A percentile compares a stretch with the other conserved stretches of the same genome.
Evolutionary conservation across 1,284 basidiomycete species (phyloP).

Genomic region (Trichosporon coremiiforme): DNA sequence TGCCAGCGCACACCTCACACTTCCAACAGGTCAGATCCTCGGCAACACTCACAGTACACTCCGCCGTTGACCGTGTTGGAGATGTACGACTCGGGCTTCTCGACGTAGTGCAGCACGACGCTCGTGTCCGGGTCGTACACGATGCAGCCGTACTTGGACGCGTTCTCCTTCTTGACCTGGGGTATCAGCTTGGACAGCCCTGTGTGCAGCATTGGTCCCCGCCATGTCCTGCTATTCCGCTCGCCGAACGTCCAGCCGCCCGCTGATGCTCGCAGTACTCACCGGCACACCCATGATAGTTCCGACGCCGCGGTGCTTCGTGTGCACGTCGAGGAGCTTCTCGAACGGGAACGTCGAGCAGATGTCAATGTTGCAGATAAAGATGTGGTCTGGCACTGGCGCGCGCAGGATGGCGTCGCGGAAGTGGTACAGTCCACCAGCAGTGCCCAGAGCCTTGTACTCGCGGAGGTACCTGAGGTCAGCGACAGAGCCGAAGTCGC

Average conservation of each 20-base stretch:
- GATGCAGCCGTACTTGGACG: slow-evolving; percentile 59
- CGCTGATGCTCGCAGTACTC: slow-evolving; percentile 27
- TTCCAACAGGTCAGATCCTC: too few species aligned
- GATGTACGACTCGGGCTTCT: slow-evolving; percentile 61
- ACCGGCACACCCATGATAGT: slow-evolving; percentile 60
- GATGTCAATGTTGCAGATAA: slow-evolving; percentile 62
- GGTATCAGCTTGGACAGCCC: slow-evolving; percentile 4
- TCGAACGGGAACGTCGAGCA: slow-evolving; percentile 59
- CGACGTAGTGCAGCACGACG: slow-evolving; percentile 58
- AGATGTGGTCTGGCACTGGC: slow-evolving; percentile 58
- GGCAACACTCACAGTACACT: slow-evolving; percentile 48
- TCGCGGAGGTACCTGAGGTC: slow-evolving; percentile 58
- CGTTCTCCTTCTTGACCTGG: slow-evolving; percentile 57
- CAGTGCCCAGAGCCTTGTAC: slow-evolving; percentile 60
- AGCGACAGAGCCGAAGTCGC: too few species aligned
- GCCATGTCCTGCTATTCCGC: too few species aligned
- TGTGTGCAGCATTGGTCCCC: too few species aligned
- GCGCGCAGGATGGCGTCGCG: slow-evolving; percentile 59
- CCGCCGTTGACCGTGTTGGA: slow-evolving; percentile 60
- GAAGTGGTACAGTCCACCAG: slow-evolving; percentile 58
- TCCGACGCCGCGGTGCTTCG: slow-evolving; percentile 59
- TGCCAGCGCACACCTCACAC: background rate
- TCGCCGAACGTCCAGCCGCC: too few species aligned
- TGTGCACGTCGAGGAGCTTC: slow-evolving; percentile 58
- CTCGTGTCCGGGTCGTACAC: slow-evolving; percentile 56